Percentiles rank a stretch among this genome's conserved stretches.
phyloP scores from a whole-genome alignment of 208 protist genomes.

The Kentomonas sorsogonicus region DNA sequence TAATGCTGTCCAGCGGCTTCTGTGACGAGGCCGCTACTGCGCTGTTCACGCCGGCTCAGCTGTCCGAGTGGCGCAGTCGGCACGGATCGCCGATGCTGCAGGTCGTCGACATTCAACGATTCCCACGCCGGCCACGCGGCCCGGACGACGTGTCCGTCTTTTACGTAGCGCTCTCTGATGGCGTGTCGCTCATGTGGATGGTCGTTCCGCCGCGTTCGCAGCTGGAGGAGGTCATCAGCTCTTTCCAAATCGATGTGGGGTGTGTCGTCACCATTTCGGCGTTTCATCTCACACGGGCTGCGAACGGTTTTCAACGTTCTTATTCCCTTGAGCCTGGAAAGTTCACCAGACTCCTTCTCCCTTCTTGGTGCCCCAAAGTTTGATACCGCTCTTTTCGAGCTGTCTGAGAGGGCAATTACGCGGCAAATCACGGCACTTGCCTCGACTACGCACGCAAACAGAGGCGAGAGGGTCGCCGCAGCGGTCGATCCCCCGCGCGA shows the following conservation, averaged over 20 bases:
- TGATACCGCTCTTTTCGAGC: conserved; percentile 24
- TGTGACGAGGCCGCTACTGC: conserved; percentile 32
- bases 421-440: neutral
- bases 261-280: conserved; percentile 49
- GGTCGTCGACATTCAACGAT: conserved; percentile 75
- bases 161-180: conserved; percentile 68
- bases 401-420: conserved; percentile 38
- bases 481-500: conserved; percentile 1
- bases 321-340: conserved; percentile 33
- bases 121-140: conserved; percentile 19
- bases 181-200: conserved; percentile 48
- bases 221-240: conserved; percentile 44
- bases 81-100: conserved; percentile 61
- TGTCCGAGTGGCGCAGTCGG: conserved; percentile 14
- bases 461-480: neutral
- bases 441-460: neutral
- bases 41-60: conserved; percentile 14
- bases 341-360: conserved; percentile 32
- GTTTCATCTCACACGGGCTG: conserved; percentile 43
- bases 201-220: conserved; percentile 44
- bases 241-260: conserved; percentile 70
- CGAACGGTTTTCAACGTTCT: conserved; percentile 72
- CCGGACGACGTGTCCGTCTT: conserved; percentile 27
- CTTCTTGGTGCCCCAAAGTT: conserved; percentile 52
- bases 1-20: conserved; percentile 51